Conservation (phyloP, 805 yeast genomes). For the Candida lessepsii region DNA sequence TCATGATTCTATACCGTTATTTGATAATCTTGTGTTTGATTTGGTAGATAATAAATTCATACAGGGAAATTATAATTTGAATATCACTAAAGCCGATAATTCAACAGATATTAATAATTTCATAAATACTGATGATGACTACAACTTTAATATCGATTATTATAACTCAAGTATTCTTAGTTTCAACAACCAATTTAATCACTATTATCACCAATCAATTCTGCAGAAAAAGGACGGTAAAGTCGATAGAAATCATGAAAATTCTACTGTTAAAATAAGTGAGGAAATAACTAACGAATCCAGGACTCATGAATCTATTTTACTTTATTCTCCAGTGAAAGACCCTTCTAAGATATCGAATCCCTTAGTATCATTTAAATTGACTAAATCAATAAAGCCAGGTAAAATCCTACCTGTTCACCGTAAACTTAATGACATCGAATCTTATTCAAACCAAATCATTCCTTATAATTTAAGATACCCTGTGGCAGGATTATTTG, state of each 20-base stretch:
- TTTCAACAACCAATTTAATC: slow-evolving; percentile 26
- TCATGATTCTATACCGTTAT: slow-evolving; percentile 28
- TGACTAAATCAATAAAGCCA: slow-evolving; percentile 31
- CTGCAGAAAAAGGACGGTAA: background rate
- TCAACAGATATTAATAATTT: slow-evolving; percentile 15
- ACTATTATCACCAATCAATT: slow-evolving; percentile 10
- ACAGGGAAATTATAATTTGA: slow-evolving; percentile 9
- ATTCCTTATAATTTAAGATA: slow-evolving; percentile 49
- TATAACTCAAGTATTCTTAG: slow-evolving; percentile 34
- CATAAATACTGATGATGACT: slow-evolving; percentile 17
- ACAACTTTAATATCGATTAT: slow-evolving; percentile 29
- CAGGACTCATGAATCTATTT: slow-evolving; percentile 19
- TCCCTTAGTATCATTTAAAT: slow-evolving; percentile 34
- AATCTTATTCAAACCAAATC: slow-evolving; percentile 16
- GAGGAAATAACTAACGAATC: slow-evolving; percentile 3
- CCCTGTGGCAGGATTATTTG: slow-evolving; percentile 65
- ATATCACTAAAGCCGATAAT: slow-evolving; percentile 7
- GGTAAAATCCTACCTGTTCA: slow-evolving; percentile 35
- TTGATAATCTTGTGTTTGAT: slow-evolving; percentile 44
- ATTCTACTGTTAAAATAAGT: background rate
- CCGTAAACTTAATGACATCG: slow-evolving; percentile 17
- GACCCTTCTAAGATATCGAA: slow-evolving; percentile 17
- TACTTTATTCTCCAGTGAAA: slow-evolving; percentile 34
- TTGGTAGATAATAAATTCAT: slow-evolving; percentile 39
- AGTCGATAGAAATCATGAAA: slow-evolving; percentile 1